A percentile compares a stretch with the other conserved stretches of the same genome.
phyloP scores from a whole-genome alignment of 1,139 yeast species.

The Protomyces inouyei region DNA sequence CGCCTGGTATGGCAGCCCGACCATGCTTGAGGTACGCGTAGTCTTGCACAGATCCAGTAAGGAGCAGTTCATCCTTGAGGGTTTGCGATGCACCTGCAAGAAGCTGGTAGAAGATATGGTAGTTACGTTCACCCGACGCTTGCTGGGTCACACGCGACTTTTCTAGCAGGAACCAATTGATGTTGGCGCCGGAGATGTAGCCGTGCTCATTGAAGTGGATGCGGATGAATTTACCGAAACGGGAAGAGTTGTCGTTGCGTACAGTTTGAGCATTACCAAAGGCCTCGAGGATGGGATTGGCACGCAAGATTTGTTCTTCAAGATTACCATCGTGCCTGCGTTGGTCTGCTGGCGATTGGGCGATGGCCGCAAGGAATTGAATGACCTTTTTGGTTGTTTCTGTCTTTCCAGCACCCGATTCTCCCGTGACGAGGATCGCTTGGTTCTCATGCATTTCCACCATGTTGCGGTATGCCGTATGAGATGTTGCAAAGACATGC shows the following conservation, averaged over 20 bases:
- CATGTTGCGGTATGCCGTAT: constrained; percentile 75
- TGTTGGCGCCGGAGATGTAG: constrained; percentile 77
- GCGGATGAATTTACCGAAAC: constrained; percentile 94
- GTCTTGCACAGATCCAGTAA: constrained; percentile 43
- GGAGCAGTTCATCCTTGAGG: constrained; percentile 49
- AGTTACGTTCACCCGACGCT: constrained; percentile 71
- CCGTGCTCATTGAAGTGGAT: constrained; percentile 67
- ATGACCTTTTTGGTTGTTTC: constrained; percentile 95
- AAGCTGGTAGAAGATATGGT: constrained; percentile 87
- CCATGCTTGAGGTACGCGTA: constrained; percentile 60
- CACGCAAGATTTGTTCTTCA: constrained; percentile 82
- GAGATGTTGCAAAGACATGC: constrained; percentile 89
- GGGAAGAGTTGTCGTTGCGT: constrained; percentile 86
- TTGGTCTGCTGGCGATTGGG: constrained; percentile 40
- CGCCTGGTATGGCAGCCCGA: constrained; percentile 56
- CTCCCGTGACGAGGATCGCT: constrained; percentile 92
- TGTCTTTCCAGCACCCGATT: constrained; percentile 97
- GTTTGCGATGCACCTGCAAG: constrained; percentile 59
- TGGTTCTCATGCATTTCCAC: constrained; percentile 70
- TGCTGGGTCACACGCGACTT: constrained; percentile 90
- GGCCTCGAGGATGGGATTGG: constrained; percentile 92
- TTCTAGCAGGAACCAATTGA: constrained; percentile 90
- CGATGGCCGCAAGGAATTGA: constrained; percentile 80
- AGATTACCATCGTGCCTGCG: constrained; percentile 40
- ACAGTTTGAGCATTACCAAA: constrained; percentile 98